Conservation (phyloP, 208 protist genomes). For the Vickermania ingenoplastis region DNA sequence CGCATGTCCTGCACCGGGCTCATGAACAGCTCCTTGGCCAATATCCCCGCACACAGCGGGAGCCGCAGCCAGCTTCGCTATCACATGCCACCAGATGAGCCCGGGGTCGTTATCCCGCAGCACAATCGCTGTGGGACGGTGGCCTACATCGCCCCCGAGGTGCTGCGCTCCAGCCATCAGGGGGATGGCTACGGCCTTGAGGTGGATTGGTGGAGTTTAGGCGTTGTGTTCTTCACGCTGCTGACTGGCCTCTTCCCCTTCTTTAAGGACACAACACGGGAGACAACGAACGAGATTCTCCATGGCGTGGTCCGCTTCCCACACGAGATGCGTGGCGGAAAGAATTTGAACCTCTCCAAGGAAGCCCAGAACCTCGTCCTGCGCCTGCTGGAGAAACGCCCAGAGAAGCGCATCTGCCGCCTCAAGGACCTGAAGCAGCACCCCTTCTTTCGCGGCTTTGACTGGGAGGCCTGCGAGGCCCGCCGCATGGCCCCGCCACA, state of each 20-base stretch:
- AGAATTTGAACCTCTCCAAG: conserved; percentile 10
- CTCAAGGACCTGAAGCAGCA: conserved; percentile 35
- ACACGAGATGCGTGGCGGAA: conserved; percentile 4
- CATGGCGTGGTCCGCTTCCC: conserved; percentile 40
- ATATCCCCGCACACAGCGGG: conserved; percentile 21
- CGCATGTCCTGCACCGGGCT: conserved; percentile 41
- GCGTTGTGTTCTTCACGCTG: conserved; percentile 69
- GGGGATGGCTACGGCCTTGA: conserved; percentile 49
- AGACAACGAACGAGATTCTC: conserved; percentile 49
- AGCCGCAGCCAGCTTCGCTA: conserved; percentile 10
- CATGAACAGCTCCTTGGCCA: conserved; percentile 41
- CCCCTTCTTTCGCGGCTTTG: conserved; percentile 59
- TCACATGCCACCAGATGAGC: conserved; percentile 13
- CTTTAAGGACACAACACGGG: conserved; percentile 26
- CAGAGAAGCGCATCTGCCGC: conserved; percentile 28
- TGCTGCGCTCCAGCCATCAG: conserved; percentile 24
- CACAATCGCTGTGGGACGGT: conserved; percentile 82
- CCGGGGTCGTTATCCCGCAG: conserved; percentile 21
- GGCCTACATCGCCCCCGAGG: conserved; percentile 85
- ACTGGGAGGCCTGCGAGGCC: conserved; percentile 55
- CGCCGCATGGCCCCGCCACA: conserved; percentile 41
- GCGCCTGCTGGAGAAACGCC: conserved; percentile 50
- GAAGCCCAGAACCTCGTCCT: conserved; percentile 27
- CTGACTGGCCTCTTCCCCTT: conserved; percentile 76
- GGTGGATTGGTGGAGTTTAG: conserved; percentile 79